Evolutionary conservation across 768 basidiomycete species (phyloP).

Genomic region (Russula emetica): DNA sequence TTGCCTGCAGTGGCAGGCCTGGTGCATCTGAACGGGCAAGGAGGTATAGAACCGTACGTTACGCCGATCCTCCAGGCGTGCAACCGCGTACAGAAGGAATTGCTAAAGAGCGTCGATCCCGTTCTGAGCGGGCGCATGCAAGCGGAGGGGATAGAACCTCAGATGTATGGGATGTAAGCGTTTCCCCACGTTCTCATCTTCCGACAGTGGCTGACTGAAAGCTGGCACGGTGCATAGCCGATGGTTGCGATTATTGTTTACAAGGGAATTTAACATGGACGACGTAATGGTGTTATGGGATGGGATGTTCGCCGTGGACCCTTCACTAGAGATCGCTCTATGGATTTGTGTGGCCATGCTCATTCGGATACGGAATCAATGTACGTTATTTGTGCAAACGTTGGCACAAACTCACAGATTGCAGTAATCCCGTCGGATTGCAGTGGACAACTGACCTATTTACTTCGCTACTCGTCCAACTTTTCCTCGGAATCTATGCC

Average conservation of each 20-base stretch:
- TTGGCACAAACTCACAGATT: slow-evolving; percentile 16
- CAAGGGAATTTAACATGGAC: slow-evolving; percentile 79
- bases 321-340: slow-evolving; percentile 68
- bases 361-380: slow-evolving; percentile 82
- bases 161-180: slow-evolving; percentile 91
- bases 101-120: slow-evolving; percentile 77
- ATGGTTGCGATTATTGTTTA: slow-evolving; percentile 91
- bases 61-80: slow-evolving; percentile 85
- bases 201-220: slow-evolving; percentile 1
- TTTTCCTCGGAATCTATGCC: slow-evolving; percentile 36
- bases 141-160: slow-evolving; percentile 83
- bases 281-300: slow-evolving; percentile 94
- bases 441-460: slow-evolving; percentile 72
- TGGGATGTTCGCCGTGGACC: slow-evolving; percentile 85
- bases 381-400: slow-evolving; percentile 44
- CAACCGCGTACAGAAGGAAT: slow-evolving; percentile 67
- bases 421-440: slow-evolving; percentile 86
- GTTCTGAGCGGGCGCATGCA: slow-evolving; percentile 71
- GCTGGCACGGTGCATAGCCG: slow-evolving; percentile 48
- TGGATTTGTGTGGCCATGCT: slow-evolving; percentile 96
- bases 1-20: slow-evolving; percentile 43
- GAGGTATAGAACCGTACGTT: slow-evolving; percentile 59
- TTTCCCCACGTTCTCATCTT: not conserved
- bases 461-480: slow-evolving; percentile 80
- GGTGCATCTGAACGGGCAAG: slow-evolving; percentile 41